Conservation (phyloP, 257 asterid species). For the Schizonepeta tenuifolia region DNA sequence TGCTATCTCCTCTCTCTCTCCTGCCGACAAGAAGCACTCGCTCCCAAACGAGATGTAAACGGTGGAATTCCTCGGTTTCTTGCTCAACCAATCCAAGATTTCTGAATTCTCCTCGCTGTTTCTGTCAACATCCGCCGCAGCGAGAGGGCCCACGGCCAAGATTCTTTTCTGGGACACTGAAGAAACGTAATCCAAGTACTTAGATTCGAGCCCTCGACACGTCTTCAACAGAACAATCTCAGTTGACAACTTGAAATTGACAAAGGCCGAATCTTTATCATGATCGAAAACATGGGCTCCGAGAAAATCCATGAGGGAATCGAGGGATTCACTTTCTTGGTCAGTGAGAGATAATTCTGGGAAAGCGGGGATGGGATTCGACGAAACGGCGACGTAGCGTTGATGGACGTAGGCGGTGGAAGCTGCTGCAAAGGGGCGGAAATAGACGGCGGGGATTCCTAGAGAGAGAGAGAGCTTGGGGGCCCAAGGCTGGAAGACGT, state of each 20-base stretch:
- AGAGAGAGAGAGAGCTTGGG: slow-evolving; percentile 38
- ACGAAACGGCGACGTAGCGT: background rate
- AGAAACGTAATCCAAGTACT: slow-evolving; percentile 14
- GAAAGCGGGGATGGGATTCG: slow-evolving; percentile 31
- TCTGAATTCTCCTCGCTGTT: background rate
- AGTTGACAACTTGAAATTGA: background rate
- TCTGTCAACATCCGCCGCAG: background rate
- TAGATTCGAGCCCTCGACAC: background rate
- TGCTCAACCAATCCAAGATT: slow-evolving; percentile 42
- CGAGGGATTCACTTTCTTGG: slow-evolving; percentile 14
- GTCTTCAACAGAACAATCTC: slow-evolving; percentile 14
- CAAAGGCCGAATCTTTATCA: slow-evolving; percentile 14
- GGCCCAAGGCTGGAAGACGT: slow-evolving; percentile 53
- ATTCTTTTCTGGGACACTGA: background rate
- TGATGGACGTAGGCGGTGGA: slow-evolving; percentile 31
- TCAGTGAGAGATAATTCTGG: slow-evolving; percentile 7
- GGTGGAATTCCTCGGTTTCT: slow-evolving; percentile 31
- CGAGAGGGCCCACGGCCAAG: slow-evolving; percentile 10
- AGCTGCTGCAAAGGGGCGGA: slow-evolving; percentile 24
- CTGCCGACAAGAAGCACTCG: slow-evolving; percentile 43
- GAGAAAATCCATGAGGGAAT: background rate
- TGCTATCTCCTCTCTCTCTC: slow-evolving; percentile 44
- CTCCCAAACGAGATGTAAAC: slow-evolving; percentile 53
- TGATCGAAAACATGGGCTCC: background rate
- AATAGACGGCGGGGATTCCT: slow-evolving; percentile 42